These are phyloP conservation scores for Fusarium sambucinum DNA, from an alignment of 2,329 filamentous ascomycete genomes.

Conservation along the genomic window DNA sequence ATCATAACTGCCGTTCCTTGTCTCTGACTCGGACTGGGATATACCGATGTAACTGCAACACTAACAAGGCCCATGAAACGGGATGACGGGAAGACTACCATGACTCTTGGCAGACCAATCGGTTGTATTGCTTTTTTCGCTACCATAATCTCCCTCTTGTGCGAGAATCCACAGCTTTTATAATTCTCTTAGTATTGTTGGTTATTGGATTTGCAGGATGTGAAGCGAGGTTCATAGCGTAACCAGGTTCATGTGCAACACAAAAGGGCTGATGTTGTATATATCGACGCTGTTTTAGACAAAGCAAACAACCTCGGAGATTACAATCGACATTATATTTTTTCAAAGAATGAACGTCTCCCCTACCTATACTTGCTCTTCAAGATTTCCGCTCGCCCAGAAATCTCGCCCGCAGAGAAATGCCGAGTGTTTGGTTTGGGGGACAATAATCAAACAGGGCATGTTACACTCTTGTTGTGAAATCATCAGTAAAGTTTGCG, in stretches of 20 bases:
- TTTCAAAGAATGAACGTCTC: background rate
- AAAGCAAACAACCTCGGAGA: background rate
- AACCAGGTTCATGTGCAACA: no score
- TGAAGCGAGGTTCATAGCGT: conserved; percentile 1
- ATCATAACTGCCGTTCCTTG: background rate
- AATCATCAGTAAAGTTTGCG: background rate
- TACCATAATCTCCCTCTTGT: background rate
- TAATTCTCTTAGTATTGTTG: background rate
- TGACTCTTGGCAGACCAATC: background rate
- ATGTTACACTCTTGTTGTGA: background rate
- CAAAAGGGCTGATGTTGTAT: no score
- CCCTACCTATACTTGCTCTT: background rate
- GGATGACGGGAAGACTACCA: conserved; percentile 1
- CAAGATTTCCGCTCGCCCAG: background rate
- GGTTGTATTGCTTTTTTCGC: background rate
- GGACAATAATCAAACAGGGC: background rate
- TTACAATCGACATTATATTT: background rate
- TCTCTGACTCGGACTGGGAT: background rate
- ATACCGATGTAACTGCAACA: background rate
- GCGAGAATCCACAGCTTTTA: background rate
- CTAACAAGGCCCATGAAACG: background rate
- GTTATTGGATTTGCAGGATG: background rate
- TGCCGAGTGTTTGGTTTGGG: background rate
- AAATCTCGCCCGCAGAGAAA: background rate
- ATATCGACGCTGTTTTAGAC: background rate